Evolutionary conservation across 768 basidiomycete genomes (phyloP).

Genomic region (Clitopilus hobsonii): DNA sequence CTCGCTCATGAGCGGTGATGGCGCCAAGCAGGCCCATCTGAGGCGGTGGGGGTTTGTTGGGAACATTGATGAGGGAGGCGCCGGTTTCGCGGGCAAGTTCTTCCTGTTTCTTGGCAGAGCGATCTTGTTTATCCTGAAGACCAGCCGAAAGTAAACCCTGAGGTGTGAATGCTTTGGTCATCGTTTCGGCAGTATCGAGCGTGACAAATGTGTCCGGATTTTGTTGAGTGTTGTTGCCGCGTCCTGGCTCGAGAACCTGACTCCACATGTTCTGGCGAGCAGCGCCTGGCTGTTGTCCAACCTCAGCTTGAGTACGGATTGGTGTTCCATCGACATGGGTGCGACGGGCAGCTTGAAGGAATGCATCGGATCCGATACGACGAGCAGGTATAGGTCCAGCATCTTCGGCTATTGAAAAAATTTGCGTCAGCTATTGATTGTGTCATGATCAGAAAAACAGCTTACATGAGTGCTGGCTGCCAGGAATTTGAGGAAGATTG

Average conservation of each 20-base stretch:
- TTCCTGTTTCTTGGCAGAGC: slow-evolving; percentile 94
- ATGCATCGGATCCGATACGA: slow-evolving; percentile 51
- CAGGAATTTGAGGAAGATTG: slow-evolving; percentile 62
- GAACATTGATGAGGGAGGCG: slow-evolving; percentile 92
- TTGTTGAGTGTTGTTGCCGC: slow-evolving; percentile 40
- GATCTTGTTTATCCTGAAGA: slow-evolving; percentile 91
- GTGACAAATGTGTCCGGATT: slow-evolving; percentile 55
- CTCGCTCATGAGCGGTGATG: slow-evolving; percentile 91
- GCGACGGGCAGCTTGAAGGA: slow-evolving; percentile 42
- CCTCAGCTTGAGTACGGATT: slow-evolving; percentile 51
- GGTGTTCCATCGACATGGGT: slow-evolving; percentile 53
- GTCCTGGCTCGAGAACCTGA: slow-evolving; percentile 74
- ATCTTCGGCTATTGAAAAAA: slow-evolving; percentile 27
- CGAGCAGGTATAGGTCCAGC: slow-evolving; percentile 33
- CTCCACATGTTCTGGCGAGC: slow-evolving; percentile 81
- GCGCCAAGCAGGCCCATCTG: slow-evolving; percentile 95
- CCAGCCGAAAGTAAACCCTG: slow-evolving; percentile 94
- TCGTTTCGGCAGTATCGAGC: slow-evolving; percentile 65
- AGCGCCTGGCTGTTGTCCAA: slow-evolving; percentile 41
- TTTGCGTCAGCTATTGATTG: slow-evolving; percentile 5
- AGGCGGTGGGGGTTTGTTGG: slow-evolving; percentile 89
- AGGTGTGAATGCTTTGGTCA: slow-evolving; percentile 93
- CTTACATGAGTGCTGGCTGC: slow-evolving; percentile 39
- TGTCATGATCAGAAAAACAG: too few relatives aligned
- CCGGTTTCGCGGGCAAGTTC: slow-evolving; percentile 90